Conservation (phyloP, 768 basidiomycete genomes). For the Hericium erinaceus region DNA sequence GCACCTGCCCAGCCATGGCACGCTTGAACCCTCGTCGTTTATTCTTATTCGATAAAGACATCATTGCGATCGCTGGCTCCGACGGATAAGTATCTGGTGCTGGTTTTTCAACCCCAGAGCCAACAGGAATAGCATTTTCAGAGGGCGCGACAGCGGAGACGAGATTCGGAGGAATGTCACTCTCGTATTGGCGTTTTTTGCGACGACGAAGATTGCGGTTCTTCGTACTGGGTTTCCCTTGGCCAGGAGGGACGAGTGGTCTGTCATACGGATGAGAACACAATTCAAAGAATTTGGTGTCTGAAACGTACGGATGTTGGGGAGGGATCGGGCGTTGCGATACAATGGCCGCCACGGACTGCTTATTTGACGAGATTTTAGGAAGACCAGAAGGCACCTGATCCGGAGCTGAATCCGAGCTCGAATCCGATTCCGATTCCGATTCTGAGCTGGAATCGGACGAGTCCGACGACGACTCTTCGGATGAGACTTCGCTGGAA, state of each 20-base stretch:
- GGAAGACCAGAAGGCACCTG: background rate
- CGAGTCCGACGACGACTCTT: slow-evolving; percentile 19
- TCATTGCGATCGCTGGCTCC: slow-evolving; percentile 33
- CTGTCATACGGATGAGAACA: slow-evolving; percentile 2
- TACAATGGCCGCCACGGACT: background rate
- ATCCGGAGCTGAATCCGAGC: slow-evolving; percentile 5
- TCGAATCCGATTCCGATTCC: slow-evolving; percentile 14
- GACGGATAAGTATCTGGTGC: background rate
- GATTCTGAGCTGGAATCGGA: slow-evolving; percentile 1
- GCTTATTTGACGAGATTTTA: background rate
- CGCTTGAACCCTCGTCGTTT: slow-evolving; percentile 62
- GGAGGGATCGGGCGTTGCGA: background rate
- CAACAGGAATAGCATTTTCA: slow-evolving; percentile 38
- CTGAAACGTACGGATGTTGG: background rate
- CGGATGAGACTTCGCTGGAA: slow-evolving; percentile 15
- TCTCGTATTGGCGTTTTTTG: slow-evolving; percentile 31
- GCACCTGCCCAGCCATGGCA: slow-evolving; percentile 33
- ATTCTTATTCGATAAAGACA: slow-evolving; percentile 62
- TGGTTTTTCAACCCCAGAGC: slow-evolving; percentile 8
- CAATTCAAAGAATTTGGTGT: background rate
- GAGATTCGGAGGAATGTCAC: slow-evolving; percentile 9
- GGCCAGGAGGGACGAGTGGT: slow-evolving; percentile 42
- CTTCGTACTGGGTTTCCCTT: slow-evolving; percentile 49
- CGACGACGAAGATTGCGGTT: slow-evolving; percentile 50
- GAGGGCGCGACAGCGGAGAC: slow-evolving; percentile 26